phyloP scores from a whole-genome alignment of 805 yeast genomes.

The Saturnispora dispora region DNA sequence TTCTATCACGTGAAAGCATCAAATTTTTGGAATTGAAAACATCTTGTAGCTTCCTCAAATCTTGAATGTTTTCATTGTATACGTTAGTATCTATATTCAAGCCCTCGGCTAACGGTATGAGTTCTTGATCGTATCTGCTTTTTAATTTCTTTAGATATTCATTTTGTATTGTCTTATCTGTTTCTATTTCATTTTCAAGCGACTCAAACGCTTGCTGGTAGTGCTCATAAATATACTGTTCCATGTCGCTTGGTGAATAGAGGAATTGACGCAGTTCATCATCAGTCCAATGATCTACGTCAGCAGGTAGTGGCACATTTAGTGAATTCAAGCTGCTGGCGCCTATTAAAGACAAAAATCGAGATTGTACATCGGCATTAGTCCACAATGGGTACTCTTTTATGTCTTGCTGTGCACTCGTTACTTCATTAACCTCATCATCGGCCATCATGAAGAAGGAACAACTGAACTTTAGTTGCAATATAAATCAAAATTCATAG shows the following conservation, averaged over 20 bases:
- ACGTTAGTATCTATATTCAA: conserved; percentile 2
- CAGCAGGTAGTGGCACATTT: conserved; percentile 4
- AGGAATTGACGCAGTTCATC: conserved; percentile 2
- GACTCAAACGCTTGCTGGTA: conserved; percentile 11
- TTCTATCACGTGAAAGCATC: not conserved
- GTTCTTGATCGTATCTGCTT: conserved; percentile 10
- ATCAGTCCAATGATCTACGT: not conserved
- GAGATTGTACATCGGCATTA: not conserved
- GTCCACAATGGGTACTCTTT: not conserved
- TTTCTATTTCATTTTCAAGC: conserved; percentile 16
- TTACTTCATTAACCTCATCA: not conserved
- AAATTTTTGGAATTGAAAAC: not conserved
- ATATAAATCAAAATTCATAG: too few relatives aligned
- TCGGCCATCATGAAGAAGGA: not conserved
- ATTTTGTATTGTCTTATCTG: conserved; percentile 32
- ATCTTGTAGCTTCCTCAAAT: not conserved
- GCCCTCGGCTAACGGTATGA: conserved; percentile 2
- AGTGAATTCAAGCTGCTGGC: not conserved
- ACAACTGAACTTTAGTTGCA: not conserved
- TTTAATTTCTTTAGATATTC: conserved; percentile 27
- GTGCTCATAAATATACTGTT: conserved; percentile 15
- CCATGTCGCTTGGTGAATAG: conserved; percentile 9
- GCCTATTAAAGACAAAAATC: not conserved
- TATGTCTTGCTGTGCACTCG: not conserved
- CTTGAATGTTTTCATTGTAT: not conserved